Evolutionary conservation across 2,329 filamentous ascomycete genomes (phyloP), one percentile per base, ranked within the genome.

Genomic region (Fusarium sp.): DNA sequence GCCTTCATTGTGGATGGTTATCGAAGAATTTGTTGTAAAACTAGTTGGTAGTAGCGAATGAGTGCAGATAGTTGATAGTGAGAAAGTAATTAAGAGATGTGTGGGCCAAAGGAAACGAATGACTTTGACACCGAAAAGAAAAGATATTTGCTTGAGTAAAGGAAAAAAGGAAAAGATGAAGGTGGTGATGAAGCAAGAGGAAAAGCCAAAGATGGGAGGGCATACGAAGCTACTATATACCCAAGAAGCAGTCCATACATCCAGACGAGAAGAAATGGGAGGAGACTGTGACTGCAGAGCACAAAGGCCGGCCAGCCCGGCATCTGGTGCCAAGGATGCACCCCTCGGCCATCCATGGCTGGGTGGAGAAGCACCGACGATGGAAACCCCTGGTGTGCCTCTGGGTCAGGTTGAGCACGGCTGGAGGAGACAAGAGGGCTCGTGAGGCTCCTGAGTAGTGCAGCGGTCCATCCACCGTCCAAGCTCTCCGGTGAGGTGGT

Each of bases 101-200:
- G 14, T 64, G 65, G 74, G 77, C 77, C 82, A 86, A 88, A 89
- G 86, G 82, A 85, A 90, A 85, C 86, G 88, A 90, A 86, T 89
- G 88, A 86, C 85, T 87, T 87, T 88, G 85, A 82, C 82, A 77
- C 77, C 69, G 60, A 70, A 67, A 77, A 77, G 60, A 63, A 72
- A 81, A 73, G 65, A 69, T 27, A 74, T 27, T 64, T 68, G 65
- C 24, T 70, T 65, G 67, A 64, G 67, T 68, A 69, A 76, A 74
- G 61, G 27, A 70, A 71, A 76, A 78, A 72, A 73, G 72, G 76
- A 78, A 79, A 72, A 77, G 71, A 76, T 74, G 75, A 76, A 71
- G 67, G 72, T 74, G 76, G 67, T 75, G 77, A 76, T 77, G 70
- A 74, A 71, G 33, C 67, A 71, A 72, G 68, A 73, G 71, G 65